Evolutionary conservation across 768 basidiomycete species (phyloP), one percentile per base, ranked within the genome.

Genomic region (Mycena venus): DNA sequence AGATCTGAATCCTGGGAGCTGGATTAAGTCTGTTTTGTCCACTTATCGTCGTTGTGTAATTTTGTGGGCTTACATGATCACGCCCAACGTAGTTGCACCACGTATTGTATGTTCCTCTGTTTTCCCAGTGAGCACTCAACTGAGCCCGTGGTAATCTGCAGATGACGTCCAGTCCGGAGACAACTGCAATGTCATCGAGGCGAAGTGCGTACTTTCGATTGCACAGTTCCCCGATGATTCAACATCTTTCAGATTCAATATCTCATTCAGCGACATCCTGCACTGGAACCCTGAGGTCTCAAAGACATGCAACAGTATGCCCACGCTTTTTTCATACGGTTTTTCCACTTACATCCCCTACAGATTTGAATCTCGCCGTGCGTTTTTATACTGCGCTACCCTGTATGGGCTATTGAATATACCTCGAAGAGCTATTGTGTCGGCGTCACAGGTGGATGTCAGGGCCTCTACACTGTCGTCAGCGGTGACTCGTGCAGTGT

Each of bases 401-500:
- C 36, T 7, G 36, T 6, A 12, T 36, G 36, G n/a, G n/a, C 36
- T 6, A 12, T 12, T 36, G 36, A 36, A 6, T 12, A 7, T 6
- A 12, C 36, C 36, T 36, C 40, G 2, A n/a, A 53, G 49, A 25
- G 49, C 25, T 65, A 65, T 49, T 65, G 64, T 17, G 64, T 65
- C 11, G 42, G 14, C 9, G 19, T 1, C 2, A 29, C n/a, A n/a
- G n/a, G n/a, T 2, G 58, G 32, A 60, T 69, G 68, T 23, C 15
- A 38, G 1, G 10, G 9, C 5, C 8, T 49, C 3, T 53, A 73
- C 47, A 73, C 64, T 0, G 65, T 73, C 27, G 71, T 53, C 0
- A 60, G 42, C 42, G 71, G 71, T 3, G 71, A 73, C 29, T 73
- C 71, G 23, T 73, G 71, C 27, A 31, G 64, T 12, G 64, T 23